phyloP scores from a whole-genome alignment of 257 asterid species.

The Salvia miltiorrhiza region DNA sequence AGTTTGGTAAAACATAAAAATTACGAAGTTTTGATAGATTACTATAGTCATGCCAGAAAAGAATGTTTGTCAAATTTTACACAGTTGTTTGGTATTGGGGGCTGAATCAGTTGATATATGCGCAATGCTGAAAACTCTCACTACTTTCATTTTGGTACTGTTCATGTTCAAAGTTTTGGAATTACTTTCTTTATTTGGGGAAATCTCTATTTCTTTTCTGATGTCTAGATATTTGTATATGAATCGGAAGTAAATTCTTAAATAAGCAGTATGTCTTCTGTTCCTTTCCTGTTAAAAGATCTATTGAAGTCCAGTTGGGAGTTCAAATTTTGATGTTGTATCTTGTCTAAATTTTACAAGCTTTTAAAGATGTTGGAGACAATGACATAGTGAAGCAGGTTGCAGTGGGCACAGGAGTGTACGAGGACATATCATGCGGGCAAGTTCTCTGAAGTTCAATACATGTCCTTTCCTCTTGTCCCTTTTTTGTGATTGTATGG shows the following conservation, averaged over 20 bases:
- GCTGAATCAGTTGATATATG: background rate
- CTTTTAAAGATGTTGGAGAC: slow-evolving; percentile 37
- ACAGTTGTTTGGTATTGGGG: background rate
- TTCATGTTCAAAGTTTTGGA: background rate
- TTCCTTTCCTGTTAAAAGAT: slow-evolving; percentile 7
- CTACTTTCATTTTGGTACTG: background rate
- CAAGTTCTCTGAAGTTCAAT: slow-evolving; percentile 30
- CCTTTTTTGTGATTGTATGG: background rate
- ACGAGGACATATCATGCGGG: slow-evolving; percentile 74
- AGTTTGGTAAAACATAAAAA: no score
- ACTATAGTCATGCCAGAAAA: no score
- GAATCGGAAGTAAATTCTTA: background rate
- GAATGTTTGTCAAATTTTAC: no score
- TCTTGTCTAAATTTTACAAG: background rate
- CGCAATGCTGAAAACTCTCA: background rate
- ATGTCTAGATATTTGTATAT: background rate
- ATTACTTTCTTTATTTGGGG: background rate
- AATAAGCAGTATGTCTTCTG: background rate
- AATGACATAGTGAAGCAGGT: slow-evolving; percentile 48
- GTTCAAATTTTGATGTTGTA: background rate
- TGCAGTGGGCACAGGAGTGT: slow-evolving; percentile 82
- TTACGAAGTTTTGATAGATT: no score
- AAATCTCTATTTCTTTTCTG: background rate
- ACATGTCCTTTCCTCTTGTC: background rate
- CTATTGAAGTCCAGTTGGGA: background rate